Evolutionary conservation across 129 eudicot genomes (phyloP).

Genomic region (Gnaphalium uliginosum): DNA sequence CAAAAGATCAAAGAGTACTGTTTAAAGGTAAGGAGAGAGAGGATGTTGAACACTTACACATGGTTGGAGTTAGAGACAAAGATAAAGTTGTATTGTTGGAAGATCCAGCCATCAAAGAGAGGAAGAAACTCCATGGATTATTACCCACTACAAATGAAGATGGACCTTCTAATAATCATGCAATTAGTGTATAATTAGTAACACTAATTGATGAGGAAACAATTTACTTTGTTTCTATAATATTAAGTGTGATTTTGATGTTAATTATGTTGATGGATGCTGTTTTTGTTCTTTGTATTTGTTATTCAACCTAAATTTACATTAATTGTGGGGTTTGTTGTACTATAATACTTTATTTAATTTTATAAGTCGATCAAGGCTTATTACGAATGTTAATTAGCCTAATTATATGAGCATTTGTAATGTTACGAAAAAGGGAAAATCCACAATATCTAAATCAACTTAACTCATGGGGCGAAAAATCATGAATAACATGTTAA

Average conservation of each 20-base stretch:
- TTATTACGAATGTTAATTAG: too few species aligned
- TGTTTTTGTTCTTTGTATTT: conserved; percentile 18
- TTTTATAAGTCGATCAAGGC: not conserved
- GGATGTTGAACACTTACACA: conserved; percentile 68
- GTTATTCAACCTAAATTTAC: conserved; percentile 21
- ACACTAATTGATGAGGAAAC: conserved; percentile 17
- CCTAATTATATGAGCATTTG: not conserved
- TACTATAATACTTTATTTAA: not conserved
- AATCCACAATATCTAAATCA: not conserved
- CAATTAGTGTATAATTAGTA: conserved; percentile 36
- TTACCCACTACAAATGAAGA: conserved; percentile 34
- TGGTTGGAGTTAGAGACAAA: conserved; percentile 78
- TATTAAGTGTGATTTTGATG: conserved; percentile 23
- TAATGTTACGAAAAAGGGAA: not conserved
- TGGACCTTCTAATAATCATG: conserved; percentile 36
- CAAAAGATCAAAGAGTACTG: conserved; percentile 74
- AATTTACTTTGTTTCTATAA: not conserved
- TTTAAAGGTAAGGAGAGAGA: conserved; percentile 81
- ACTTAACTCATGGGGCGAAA: not conserved
- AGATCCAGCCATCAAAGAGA: conserved; percentile 82
- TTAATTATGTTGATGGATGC: conserved; percentile 21
- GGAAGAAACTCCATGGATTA: conserved; percentile 50
- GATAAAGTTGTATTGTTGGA: conserved; percentile 68
- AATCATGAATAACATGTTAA: not conserved
- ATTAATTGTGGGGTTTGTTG: conserved; percentile 2